Conservation (phyloP, 2,329 filamentous ascomycete species). For the Ascochyta pisi region DNA sequence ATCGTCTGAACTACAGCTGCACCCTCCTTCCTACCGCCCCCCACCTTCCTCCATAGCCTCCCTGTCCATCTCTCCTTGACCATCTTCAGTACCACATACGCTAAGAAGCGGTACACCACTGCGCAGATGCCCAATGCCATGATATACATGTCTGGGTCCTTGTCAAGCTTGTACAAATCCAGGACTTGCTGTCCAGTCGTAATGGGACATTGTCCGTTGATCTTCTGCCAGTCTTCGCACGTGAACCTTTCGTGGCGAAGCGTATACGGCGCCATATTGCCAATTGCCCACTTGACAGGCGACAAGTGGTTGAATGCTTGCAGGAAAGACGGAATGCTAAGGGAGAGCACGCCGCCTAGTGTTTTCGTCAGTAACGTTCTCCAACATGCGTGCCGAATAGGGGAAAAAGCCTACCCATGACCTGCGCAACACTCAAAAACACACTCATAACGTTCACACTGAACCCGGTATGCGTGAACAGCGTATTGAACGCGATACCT, state of each 20-base stretch:
- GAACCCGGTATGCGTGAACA: conserved; percentile 77
- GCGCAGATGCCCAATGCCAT: conserved; percentile 68
- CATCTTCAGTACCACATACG: conserved; percentile 64
- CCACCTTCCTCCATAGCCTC: conserved; percentile 36
- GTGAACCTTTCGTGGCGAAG: conserved; percentile 67
- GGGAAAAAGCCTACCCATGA: conserved; percentile 59
- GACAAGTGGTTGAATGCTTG: conserved; percentile 74
- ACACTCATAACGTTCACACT: conserved; percentile 76
- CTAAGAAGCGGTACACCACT: conserved; percentile 69
- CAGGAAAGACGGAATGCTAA: conserved; percentile 71
- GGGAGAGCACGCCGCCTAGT: conserved; percentile 68
- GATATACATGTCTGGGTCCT: conserved; percentile 66
- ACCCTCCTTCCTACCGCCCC: conserved; percentile 24
- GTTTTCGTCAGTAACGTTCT: conserved; percentile 6
- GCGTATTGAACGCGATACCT: conserved; percentile 81
- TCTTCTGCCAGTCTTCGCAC: conserved; percentile 66
- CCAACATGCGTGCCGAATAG: background rate
- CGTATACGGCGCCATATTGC: conserved; percentile 71
- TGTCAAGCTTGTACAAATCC: conserved; percentile 70
- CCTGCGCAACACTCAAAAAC: conserved; percentile 72
- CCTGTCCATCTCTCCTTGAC: conserved; percentile 61
- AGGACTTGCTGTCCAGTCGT: conserved; percentile 71
- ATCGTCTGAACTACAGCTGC: background rate
- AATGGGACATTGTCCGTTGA: conserved; percentile 70
- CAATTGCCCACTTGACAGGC: conserved; percentile 73